Percentiles rank a stretch among this genome's conserved stretches.
Evolutionary conservation across 331 rosid genomes (phyloP).

Genomic region (Phaseolus coccineus): DNA sequence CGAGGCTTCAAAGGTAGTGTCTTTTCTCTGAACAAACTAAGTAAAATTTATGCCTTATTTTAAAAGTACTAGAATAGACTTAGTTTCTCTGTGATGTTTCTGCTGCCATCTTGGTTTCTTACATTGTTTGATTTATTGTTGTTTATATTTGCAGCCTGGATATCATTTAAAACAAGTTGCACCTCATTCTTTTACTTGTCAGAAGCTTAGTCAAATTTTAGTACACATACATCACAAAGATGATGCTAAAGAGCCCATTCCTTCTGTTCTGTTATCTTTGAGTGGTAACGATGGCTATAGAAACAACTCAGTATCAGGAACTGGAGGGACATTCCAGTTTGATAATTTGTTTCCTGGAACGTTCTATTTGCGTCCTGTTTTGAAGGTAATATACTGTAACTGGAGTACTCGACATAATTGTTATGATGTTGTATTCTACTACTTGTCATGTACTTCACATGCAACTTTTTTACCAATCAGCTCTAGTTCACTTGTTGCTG

Average conservation of each 20-base stretch:
- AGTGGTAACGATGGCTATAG: constrained; percentile 95
- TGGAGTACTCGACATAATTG: constrained; percentile 11
- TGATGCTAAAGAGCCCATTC: constrained; percentile 72
- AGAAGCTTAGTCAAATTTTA: constrained; percentile 96
- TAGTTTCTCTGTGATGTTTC: constrained; percentile 4
- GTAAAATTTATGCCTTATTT: constrained; percentile 3
- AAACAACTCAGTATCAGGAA: constrained; percentile 86
- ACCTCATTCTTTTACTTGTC: constrained; percentile 83
- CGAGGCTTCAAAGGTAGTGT: constrained; percentile 84
- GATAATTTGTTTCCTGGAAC: constrained; percentile 91
- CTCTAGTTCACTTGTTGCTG: constrained; percentile 36
- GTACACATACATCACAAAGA: constrained; percentile 73
- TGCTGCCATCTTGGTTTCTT: constrained; percentile 27
- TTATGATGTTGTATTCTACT: constrained; percentile 39
- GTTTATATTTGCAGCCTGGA: constrained; percentile 73
- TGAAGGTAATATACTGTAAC: constrained; percentile 70
- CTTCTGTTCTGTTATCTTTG: constrained; percentile 90
- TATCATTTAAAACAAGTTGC: constrained; percentile 85
- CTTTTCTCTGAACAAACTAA: constrained; percentile 33
- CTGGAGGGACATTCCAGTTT: constrained; percentile 81
- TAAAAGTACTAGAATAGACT: constrained; percentile 14
- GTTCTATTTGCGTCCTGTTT: constrained; percentile 95
- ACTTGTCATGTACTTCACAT: constrained; percentile 31
- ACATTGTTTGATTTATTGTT: constrained; percentile 4
- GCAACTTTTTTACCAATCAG: constrained; percentile 6